phyloP scores from a whole-genome alignment of 306 rosid genomes.

The Glycine latifolia region DNA sequence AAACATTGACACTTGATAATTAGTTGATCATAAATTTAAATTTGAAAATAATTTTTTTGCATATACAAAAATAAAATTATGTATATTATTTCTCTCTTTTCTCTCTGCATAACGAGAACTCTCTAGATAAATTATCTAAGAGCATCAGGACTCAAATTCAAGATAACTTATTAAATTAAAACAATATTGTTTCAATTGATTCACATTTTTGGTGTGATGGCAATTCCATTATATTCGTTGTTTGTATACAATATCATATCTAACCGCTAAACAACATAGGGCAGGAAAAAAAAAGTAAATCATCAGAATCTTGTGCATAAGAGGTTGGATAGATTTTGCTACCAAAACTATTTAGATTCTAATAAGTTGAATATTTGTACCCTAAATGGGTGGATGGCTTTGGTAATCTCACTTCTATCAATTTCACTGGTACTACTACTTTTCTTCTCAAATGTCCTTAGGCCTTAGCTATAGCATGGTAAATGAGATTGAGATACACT shows the following conservation, averaged over 20 bases:
- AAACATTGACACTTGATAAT: no score
- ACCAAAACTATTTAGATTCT: not conserved
- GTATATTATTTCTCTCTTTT: no score
- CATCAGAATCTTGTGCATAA: not conserved
- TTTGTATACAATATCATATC: not conserved
- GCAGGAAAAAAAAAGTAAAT: not conserved
- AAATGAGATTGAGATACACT: not conserved
- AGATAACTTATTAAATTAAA: no score
- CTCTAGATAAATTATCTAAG: no score
- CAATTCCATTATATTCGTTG: no score
- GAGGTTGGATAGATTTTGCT: not conserved
- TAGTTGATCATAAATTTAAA: no score
- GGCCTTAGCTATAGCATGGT: not conserved
- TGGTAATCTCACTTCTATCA: conserved; percentile 17
- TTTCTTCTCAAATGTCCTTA: conserved; percentile 24
- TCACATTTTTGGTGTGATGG: no score
- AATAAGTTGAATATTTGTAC: conserved; percentile 36
- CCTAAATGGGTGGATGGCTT: conserved; percentile 35
- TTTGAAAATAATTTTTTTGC: no score
- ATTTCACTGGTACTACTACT: conserved; percentile 24
- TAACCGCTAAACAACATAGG: not conserved
- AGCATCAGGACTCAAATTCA: no score
- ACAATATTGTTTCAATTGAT: no score
- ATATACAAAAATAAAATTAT: no score
- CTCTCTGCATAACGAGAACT: no score